Base-by-base conservation (phyloP, 2,329 filamentous ascomycete species). In the Verticillium dahliae region DNA sequence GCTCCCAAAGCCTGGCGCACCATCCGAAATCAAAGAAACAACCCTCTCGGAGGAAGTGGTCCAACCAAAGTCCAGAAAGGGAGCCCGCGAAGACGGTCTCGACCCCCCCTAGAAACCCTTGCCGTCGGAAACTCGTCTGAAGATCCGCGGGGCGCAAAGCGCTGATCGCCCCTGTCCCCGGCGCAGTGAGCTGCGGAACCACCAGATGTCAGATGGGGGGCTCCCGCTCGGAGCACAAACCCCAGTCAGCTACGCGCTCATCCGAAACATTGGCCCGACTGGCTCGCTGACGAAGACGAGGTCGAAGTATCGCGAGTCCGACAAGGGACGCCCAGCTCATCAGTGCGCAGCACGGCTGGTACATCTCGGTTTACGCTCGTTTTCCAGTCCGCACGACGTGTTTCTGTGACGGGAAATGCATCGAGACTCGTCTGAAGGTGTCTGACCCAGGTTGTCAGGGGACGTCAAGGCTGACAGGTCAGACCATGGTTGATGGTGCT, bases 251-350 rank as follows among this genome's bases (percentile, higher is more conserved):
- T 65, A 60, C 56, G 56, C 57, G 57, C 52, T 59, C 63, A 62
- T 65, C 61, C 64, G 62, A 67, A 67, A 67, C 66, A 67, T 62
- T 63, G 61, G 64, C 65, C 62, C 58, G 64, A 66, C 65, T 66
- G 60, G 62, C 6, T 22, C 7, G 18, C 45, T 2, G 18, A 45
- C 39, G 14, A 35, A 37, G 41, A n/a, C 22, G 10, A 14, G 3
- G 15, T 41, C 35, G 35, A 31, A 34, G 18, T 39, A 50, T 58
- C 57, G 56, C 37, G 31, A 50, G n/a, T 38, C 22, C 34, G 57
- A 33, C 57, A 58, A 38, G 7, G 35, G 35, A 5, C 35, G 35
- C 35, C 35, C 13, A 10, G 35, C 35, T 13, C 35, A 13, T 13
- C 7, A 2, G 35, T 37, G 35, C 35, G 35, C 35, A 13, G 13